These are phyloP conservation scores for Pythium phragmiticola DNA, from an alignment of 352 stramenopile species.

Conservation along the genomic window DNA sequence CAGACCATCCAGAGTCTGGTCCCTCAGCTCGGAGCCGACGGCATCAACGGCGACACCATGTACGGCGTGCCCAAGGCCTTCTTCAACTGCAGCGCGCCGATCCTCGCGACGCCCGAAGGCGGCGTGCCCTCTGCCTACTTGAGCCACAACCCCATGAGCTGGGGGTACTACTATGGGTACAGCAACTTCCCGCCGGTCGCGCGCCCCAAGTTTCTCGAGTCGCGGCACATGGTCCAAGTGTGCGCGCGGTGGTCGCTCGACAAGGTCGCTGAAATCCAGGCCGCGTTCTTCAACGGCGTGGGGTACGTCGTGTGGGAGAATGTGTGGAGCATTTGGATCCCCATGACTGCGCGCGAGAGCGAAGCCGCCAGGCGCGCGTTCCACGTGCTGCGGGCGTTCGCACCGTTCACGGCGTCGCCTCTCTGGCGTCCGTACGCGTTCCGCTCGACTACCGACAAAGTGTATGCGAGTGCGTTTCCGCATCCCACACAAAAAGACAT, in stretches of 20 bases:
- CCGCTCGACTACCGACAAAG: constrained; percentile 22
- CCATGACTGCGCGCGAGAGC: constrained; percentile 69
- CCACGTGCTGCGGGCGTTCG: constrained; percentile 60
- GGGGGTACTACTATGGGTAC: constrained; percentile 77
- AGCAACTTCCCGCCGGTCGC: constrained; percentile 66
- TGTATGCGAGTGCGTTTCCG: constrained; percentile 44
- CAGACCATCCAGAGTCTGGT: constrained; percentile 44
- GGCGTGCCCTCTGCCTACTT: constrained; percentile 64
- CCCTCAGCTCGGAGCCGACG: constrained; percentile 48
- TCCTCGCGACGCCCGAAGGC: constrained; percentile 62
- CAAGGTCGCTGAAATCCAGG: constrained; percentile 54
- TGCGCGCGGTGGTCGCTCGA: constrained; percentile 85
- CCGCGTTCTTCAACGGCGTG: constrained; percentile 83
- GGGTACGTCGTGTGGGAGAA: constrained; percentile 89
- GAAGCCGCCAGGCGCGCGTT: constrained; percentile 62
- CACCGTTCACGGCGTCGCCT: constrained; percentile 38
- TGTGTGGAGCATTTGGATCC: constrained; percentile 88
- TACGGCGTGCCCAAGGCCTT: constrained; percentile 81
- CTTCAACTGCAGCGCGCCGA: constrained; percentile 64
- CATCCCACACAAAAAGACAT: constrained; percentile 23
- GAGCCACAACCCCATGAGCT: constrained; percentile 74
- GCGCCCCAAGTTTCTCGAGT: constrained; percentile 76
- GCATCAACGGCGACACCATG: constrained; percentile 89
- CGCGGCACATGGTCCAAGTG: constrained; percentile 80
- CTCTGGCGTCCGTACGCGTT: constrained; percentile 56